Evolutionary conservation across 306 rosid species (phyloP), one percentile per base, ranked within the genome.

Genomic region (Inga laurina): DNA sequence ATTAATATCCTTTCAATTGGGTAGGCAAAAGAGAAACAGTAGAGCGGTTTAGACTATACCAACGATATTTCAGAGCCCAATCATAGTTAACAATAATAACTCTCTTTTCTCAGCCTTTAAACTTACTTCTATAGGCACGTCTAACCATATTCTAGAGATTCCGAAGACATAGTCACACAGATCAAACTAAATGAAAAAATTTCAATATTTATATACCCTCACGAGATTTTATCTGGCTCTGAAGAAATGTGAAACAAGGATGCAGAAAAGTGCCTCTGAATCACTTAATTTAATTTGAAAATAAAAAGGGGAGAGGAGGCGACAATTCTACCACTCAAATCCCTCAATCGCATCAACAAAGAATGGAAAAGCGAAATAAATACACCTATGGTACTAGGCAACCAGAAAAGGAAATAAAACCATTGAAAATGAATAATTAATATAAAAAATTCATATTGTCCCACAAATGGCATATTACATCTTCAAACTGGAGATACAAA

Each of bases 401-500:
- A 62, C 37, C 37, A 62, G 18, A 62, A 62, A 27, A 27, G 68
- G 68, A 12, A 24, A 62, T 4, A 62, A 62, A 27, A 27, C 34
- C 15, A 62, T 2, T 12, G 7, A 27, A 62, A 62, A 62, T 27
- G 37, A 10, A 54, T 54, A 54, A 48, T 48, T 48, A 48, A 19
- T 22, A 65, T 57, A 65, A 69, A 79, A 46, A 49, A 71, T 62
- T 65, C 39, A 79, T 68, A 67, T 30, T 56, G 69, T 69, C 73
- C 82, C 71, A 75, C 59, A 52, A 75, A 24, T 66, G 59, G 79
- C 54, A 39, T n/a, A 41, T 69, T 64, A 30, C 56, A 67, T 61
- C 70, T 5, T 24, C 75, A 78, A 79, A 82, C 32, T 19, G 81
- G 34, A 66, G 59, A 81, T 72, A 66, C 46, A 78, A 84, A 22